A percentile compares a stretch with the other conserved stretches of the same genome.
Conservation (phyloP, 2,329 filamentous ascomycete genomes). For the Tolypocladium ophioglossoides region DNA sequence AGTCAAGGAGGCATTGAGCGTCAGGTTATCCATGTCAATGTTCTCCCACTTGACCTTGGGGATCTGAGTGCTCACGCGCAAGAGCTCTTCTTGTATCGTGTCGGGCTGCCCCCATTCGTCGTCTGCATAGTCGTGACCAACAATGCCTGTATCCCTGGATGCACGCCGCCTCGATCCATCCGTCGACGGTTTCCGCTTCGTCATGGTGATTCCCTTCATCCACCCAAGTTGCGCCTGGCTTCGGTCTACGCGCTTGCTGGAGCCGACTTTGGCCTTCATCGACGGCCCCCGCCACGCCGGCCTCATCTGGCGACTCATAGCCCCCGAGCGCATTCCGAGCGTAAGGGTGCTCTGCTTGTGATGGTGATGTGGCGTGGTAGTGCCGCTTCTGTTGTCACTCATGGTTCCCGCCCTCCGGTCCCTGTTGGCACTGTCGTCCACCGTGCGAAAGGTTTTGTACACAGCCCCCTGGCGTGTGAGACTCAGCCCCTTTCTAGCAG, state of each 20-base stretch:
- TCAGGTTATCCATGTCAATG: slow-evolving; percentile 51
- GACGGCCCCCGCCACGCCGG: slow-evolving; percentile 44
- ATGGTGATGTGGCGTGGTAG: slow-evolving; percentile 28
- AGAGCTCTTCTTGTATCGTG: slow-evolving; percentile 52
- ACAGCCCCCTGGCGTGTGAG: slow-evolving; percentile 73
- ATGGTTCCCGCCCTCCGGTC: slow-evolving; percentile 52
- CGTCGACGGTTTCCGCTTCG: slow-evolving; percentile 37
- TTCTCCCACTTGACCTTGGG: slow-evolving; percentile 55
- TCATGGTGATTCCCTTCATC: slow-evolving; percentile 61
- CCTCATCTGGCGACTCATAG: slow-evolving; percentile 17
- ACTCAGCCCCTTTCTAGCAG: slow-evolving; percentile 52
- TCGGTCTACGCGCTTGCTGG: slow-evolving; percentile 30
- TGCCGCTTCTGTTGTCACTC: slow-evolving; percentile 44
- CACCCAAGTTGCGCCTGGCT: slow-evolving; percentile 52
- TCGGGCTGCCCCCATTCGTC: slow-evolving; percentile 52
- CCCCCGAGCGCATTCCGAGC: slow-evolving; percentile 29
- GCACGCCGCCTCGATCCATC: slow-evolving; percentile 31
- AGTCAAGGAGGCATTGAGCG: slow-evolving; percentile 48
- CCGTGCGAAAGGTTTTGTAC: slow-evolving; percentile 76
- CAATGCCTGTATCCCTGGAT: slow-evolving; percentile 41
- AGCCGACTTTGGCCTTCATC: slow-evolving; percentile 44
- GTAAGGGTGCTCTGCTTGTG: slow-evolving; percentile 33
- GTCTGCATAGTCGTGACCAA: slow-evolving; percentile 40
- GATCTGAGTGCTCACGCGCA: slow-evolving; percentile 50
- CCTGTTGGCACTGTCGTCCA: slow-evolving; percentile 46